Evolutionary conservation across 2,329 filamentous ascomycete species (phyloP).

Genomic region (Fusarium sp.): DNA sequence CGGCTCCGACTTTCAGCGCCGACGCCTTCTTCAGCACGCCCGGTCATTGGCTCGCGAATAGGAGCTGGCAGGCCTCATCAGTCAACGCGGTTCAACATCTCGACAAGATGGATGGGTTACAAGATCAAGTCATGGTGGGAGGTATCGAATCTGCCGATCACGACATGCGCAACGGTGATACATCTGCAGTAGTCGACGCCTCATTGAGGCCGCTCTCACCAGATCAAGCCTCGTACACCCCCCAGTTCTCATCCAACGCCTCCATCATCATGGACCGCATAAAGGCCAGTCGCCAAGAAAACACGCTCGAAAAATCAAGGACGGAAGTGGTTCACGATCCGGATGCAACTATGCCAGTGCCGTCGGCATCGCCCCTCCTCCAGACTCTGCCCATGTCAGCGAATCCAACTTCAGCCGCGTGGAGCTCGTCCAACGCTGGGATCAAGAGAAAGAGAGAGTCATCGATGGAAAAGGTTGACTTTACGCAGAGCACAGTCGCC

Average conservation of each 20-base stretch:
- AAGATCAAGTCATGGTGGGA: background rate
- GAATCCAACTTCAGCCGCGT: background rate
- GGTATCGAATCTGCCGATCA: background rate
- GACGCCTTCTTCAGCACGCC: background rate
- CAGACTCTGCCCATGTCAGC: conserved; percentile 9
- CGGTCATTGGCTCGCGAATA: conserved; percentile 5
- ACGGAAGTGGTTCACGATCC: background rate
- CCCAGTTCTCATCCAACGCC: conserved; percentile 47
- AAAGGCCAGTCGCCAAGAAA: conserved; percentile 14
- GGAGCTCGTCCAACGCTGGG: conserved; percentile 11
- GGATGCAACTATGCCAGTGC: conserved; percentile 29
- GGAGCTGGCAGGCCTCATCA: conserved; percentile 12
- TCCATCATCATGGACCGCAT: conserved; percentile 47
- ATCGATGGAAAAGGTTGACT: conserved; percentile 40
- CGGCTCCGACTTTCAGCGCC: background rate
- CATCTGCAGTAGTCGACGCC: background rate
- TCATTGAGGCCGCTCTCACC: background rate
- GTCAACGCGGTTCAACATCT: background rate
- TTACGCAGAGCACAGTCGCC: conserved; percentile 48
- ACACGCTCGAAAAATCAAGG: background rate
- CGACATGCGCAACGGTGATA: background rate
- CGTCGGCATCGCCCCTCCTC: conserved; percentile 6
- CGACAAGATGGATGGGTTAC: conserved; percentile 9
- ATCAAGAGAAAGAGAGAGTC: conserved; percentile 48
- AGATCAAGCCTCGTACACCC: conserved; percentile 41